These are phyloP conservation scores for Linum tenue DNA, from an alignment of 345 rosid genomes.

Conservation along the genomic window DNA sequence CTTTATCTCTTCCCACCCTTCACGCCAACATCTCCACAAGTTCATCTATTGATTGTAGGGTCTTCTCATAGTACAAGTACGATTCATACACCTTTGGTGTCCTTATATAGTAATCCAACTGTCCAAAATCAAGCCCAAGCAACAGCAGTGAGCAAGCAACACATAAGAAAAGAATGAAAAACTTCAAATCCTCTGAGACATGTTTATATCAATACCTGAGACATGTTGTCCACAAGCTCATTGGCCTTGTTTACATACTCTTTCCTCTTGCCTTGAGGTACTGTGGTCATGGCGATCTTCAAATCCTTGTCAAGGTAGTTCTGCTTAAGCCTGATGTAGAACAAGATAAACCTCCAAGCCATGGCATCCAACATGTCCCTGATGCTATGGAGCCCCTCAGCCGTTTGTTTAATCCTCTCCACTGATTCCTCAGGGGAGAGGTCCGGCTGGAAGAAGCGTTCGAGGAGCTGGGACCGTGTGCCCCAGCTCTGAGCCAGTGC, in stretches of 20 bases:
- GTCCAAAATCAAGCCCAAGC: slow-evolving; percentile 3
- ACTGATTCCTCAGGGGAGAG: slow-evolving; percentile 76
- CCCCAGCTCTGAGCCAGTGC: slow-evolving; percentile 82
- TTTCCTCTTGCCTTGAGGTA: slow-evolving; percentile 47
- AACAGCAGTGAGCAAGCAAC: background rate
- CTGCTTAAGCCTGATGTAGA: slow-evolving; percentile 61
- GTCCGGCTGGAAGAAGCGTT: slow-evolving; percentile 59
- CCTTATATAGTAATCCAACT: slow-evolving; percentile 66
- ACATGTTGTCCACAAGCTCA: slow-evolving; percentile 63
- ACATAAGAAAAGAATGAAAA: background rate
- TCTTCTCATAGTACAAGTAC: slow-evolving; percentile 75
- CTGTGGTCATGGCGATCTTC: slow-evolving; percentile 48
- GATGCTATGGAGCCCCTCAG: slow-evolving; percentile 65
- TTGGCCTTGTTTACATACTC: slow-evolving; percentile 67
- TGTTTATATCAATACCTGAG: slow-evolving; percentile 34
- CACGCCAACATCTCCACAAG: slow-evolving; percentile 45
- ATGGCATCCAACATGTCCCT: slow-evolving; percentile 81
- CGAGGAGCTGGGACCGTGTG: slow-evolving; percentile 53
- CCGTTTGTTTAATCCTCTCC: slow-evolving; percentile 79
- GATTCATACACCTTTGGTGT: slow-evolving; percentile 90
- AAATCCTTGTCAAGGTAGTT: slow-evolving; percentile 76
- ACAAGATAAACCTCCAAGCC: slow-evolving; percentile 87
- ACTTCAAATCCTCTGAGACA: background rate
- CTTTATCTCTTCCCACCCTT: background rate
- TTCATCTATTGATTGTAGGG: slow-evolving; percentile 63